Base-by-base conservation (phyloP, 140 eudicot genomes). In the Oenanthe javanica region DNA sequence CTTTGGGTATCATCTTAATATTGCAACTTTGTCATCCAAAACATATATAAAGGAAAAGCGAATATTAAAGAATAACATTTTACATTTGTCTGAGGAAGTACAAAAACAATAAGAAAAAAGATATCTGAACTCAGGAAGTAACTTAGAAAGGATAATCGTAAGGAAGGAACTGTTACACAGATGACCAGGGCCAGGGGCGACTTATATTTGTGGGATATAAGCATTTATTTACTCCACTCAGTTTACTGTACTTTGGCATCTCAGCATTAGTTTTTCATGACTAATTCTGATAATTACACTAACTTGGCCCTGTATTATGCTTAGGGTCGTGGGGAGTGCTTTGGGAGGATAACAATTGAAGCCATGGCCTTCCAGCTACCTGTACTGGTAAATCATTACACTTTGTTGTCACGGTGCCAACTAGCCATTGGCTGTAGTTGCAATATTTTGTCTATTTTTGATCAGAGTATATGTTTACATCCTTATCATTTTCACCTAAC, bases 281-380 rank as follows among this genome's bases (percentile, higher is more conserved):
- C 9, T 46, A 45, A 4, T 46, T 21, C 11, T 11, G 36, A 13
- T 75, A 75, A 15, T 25, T 75, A 47, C 51, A 18, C 63, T 25
- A 15, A 75, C 59, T 14, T 75, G 9, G 49, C 21, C 47, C 63
- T 74, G 3, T 46, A 3, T 15, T 25, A 12, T 48, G 5, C 63
- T 47, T 75, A 92, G 97, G 96, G 90, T 0, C 91, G 96, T 72
- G 97, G 97, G 72, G 97, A 94, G 76, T 92, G 98, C 80, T 94
- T 92, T 83, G 97, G 98, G 86, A 90, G 98, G 87, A 94, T 94
- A 81, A 89, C 96, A n/a, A 92, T 94, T 43, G 97, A 94, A 85
- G 98, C 98, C 75, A 94, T 92, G 98, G 98, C 94, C 11, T 92
- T 94, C 82, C 91, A 92, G 84, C 91, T 94, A 50, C 97, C 98